Evolutionary conservation across 129 eudicot species (phyloP).

Genomic region (Saussurea involucrata): DNA sequence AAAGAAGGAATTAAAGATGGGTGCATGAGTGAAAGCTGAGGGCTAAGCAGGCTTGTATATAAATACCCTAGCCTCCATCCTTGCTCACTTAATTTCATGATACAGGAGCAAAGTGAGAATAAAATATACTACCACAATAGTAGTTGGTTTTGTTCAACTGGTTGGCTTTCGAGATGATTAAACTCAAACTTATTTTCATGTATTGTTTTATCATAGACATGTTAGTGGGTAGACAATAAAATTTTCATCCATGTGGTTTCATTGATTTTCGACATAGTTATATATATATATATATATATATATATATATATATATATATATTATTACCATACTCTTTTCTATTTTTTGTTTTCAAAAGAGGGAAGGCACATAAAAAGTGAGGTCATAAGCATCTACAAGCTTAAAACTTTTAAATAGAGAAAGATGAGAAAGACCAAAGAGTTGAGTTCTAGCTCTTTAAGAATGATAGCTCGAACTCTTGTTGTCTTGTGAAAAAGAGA

Average conservation of each 20-base stretch:
- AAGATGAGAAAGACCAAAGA: too few relatives aligned
- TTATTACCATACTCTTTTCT: too few relatives aligned
- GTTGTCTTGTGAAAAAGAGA: too few relatives aligned
- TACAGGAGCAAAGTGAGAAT: not conserved
- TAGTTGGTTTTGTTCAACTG: not conserved
- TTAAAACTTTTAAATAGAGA: too few relatives aligned
- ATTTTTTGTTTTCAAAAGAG: too few relatives aligned
- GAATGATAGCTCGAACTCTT: not conserved
- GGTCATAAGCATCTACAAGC: too few relatives aligned
- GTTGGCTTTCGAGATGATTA: not conserved
- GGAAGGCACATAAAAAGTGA: too few relatives aligned
- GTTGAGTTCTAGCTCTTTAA: not conserved
- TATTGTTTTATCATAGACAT: not conserved
- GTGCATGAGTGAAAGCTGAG: slow-evolving; percentile 16
- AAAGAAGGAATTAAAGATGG: not conserved
- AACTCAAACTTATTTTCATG: not conserved
- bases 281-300: not conserved
- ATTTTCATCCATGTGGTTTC: not conserved
- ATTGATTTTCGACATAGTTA: not conserved
- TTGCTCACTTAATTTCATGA: not conserved
- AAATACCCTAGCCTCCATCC: slow-evolving; percentile 8
- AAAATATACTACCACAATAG: slow-evolving; percentile 2
- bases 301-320: too few relatives aligned
- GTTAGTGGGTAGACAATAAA: not conserved
- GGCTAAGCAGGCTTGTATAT: slow-evolving; percentile 6